Conservation (phyloP, 116 monocot species). For the Iris pallida region DNA sequence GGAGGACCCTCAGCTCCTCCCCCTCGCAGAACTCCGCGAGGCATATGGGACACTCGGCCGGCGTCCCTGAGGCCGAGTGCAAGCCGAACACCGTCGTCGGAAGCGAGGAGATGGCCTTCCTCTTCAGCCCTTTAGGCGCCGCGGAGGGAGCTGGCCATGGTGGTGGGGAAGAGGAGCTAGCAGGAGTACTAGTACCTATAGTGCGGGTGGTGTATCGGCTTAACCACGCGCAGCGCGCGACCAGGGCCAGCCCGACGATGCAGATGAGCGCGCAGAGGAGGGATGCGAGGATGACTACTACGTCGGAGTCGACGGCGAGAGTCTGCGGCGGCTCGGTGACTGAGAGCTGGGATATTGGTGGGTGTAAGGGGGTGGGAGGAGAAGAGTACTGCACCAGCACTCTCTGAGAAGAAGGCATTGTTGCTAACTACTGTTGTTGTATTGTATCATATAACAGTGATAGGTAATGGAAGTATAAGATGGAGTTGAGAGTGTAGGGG, state of each 20-base stretch:
- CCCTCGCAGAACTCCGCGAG: conserved; percentile 45
- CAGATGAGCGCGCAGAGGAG: conserved; percentile 59
- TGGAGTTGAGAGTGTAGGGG: too few species aligned
- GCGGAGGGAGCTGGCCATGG: too few species aligned
- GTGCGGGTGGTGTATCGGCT: too few species aligned
- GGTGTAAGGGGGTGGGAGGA: too few species aligned
- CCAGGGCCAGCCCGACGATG: conserved; percentile 51
- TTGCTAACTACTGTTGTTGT: too few species aligned
- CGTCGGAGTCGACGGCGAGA: conserved; percentile 37
- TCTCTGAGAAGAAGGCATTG: too few species aligned
- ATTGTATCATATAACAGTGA: too few species aligned
- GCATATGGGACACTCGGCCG: conserved; percentile 48
- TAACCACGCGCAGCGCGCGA: conserved; percentile 23
- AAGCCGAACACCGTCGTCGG: conserved; percentile 14
- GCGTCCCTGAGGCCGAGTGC: neutral
- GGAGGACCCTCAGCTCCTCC: conserved; percentile 45
- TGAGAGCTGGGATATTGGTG: too few species aligned
- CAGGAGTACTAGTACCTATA: too few species aligned
- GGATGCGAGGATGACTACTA: conserved; percentile 56
- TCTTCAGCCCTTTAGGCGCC: conserved; percentile 30
- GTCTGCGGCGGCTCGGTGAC: conserved; percentile 16
- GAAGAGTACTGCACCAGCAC: too few species aligned
- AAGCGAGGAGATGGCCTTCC: conserved; percentile 36
- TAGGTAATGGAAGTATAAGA: too few species aligned
- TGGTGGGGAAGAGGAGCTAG: neutral